Conservation (phyloP, 345 rosid species). For the Eucalyptus viminalis region DNA sequence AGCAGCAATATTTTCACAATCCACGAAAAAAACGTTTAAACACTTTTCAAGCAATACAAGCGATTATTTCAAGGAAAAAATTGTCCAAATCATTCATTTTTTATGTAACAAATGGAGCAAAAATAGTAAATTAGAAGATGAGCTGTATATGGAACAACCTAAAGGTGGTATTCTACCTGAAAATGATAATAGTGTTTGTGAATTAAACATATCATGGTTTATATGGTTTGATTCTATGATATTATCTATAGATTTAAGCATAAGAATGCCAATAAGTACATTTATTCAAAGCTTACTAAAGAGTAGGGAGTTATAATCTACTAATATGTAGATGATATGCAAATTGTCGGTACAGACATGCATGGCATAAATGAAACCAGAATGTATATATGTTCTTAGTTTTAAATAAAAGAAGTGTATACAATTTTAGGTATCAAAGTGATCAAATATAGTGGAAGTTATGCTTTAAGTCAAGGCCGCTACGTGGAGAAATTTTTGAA, state of each 20-base stretch:
- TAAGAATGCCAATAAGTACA: neutral
- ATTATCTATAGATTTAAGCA: neutral
- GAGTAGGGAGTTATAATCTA: neutral
- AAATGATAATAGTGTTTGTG: neutral
- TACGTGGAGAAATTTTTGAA: neutral
- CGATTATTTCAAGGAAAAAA: neutral
- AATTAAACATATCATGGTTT: neutral
- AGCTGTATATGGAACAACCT: neutral
- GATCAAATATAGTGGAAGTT: neutral
- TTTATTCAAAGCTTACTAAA: neutral
- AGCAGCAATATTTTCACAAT: neutral
- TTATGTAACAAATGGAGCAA: neutral
- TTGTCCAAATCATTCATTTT: neutral
- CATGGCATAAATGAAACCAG: neutral
- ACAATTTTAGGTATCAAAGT: neutral
- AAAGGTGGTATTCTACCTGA: neutral
- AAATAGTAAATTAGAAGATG: neutral
- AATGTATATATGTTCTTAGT: too few species aligned
- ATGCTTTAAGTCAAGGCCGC: neutral
- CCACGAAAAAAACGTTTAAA: neutral
- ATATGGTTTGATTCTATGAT: neutral
- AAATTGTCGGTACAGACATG: fast-evolving
- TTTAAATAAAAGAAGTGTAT: too few species aligned
- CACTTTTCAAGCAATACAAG: neutral
- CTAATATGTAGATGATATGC: neutral